phyloP scores from a whole-genome alignment of 2,329 filamentous ascomycete species.

The Fusarium poae region DNA sequence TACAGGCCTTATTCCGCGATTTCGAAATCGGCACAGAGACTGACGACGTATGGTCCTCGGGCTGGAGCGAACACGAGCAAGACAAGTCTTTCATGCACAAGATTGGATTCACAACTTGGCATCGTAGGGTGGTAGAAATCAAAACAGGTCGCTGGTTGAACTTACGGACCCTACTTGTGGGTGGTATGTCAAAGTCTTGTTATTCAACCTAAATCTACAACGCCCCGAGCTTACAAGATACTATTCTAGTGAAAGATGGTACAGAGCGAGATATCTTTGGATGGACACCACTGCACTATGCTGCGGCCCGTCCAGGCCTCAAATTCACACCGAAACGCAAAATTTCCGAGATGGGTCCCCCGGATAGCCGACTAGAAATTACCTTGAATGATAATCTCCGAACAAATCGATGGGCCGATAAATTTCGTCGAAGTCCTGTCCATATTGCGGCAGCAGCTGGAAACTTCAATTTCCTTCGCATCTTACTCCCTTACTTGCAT shows the following conservation, averaged over 20 bases:
- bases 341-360: too few species aligned
- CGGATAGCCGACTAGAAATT: background rate
- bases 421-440: background rate
- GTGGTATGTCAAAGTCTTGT: background rate
- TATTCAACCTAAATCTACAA: too few species aligned
- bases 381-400: rapidly evolving
- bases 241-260: too few species aligned
- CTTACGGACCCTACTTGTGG: background rate
- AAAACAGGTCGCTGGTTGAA: background rate
- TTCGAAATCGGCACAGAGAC: background rate
- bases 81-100: background rate
- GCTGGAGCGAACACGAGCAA: background rate
- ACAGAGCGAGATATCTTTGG: background rate
- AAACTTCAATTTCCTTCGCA: background rate
- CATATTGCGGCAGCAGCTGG: background rate
- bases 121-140: background rate
- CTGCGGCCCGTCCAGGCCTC: background rate
- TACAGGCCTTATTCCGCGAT: rapidly evolving
- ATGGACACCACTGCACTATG: background rate
- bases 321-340: rapidly evolving
- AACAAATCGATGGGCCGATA: background rate
- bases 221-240: too few species aligned
- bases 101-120: background rate
- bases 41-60: background rate
- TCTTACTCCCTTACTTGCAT: rapidly evolving